Evolutionary conservation across 163 green algal species (phyloP).

Genomic region (Chloroidium sp.): DNA sequence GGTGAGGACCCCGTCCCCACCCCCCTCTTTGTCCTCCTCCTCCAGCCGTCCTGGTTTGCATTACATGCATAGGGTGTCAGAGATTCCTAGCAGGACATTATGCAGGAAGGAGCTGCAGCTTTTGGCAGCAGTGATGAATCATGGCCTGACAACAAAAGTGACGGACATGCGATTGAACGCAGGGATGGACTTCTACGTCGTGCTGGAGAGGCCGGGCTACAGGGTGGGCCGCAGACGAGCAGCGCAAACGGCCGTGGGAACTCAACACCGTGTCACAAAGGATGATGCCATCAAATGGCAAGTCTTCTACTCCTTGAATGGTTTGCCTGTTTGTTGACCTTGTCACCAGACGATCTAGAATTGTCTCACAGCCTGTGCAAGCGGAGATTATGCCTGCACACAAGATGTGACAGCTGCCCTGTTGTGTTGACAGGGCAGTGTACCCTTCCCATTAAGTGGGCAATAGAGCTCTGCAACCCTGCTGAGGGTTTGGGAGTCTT

Average conservation of each 20-base stretch:
- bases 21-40: background rate
- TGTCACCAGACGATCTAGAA: no score
- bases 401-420: no score
- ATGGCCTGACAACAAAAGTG: no score
- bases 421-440: no score
- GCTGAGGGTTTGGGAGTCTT: no score
- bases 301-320: no score
- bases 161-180: background rate
- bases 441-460: no score
- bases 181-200: constrained; percentile 99
- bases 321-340: no score
- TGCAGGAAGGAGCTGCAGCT: background rate
- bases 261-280: constrained; percentile 91
- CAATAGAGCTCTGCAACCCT: no score
- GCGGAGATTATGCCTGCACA: no score
- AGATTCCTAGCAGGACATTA: background rate
- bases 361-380: no score
- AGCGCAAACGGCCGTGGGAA: constrained; percentile 53
- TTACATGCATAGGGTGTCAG: background rate
- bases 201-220: constrained; percentile 93
- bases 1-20: constrained; percentile 40
- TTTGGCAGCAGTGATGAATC: no score
- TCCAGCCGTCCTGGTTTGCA: background rate
- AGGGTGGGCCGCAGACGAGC: constrained; percentile 74
- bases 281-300: constrained; percentile 97